A percentile compares a stretch with the other conserved stretches of the same genome.
Conservation (phyloP, 305 asterid genomes). For the Fraxinus ornus region DNA sequence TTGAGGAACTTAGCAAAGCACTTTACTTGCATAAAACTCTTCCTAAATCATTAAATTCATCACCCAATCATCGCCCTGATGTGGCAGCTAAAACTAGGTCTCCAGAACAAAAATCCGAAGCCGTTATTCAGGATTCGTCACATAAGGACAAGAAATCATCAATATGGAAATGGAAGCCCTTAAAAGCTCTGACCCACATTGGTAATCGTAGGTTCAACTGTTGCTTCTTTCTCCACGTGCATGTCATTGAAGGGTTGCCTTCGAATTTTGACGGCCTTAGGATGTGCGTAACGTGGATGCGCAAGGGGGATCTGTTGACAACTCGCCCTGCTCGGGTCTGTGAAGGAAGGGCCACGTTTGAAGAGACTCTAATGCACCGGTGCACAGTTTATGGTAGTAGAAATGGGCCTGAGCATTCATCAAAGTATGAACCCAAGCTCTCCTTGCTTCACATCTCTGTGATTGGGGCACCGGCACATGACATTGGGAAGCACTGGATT, state of each 20-base stretch:
- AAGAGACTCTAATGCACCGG: constrained; percentile 69
- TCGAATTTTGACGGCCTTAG: constrained; percentile 51
- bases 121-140: constrained; percentile 25
- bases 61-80: constrained; percentile 17
- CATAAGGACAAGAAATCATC: constrained; percentile 59
- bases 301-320: constrained; percentile 44
- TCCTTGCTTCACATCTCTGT: constrained; percentile 59
- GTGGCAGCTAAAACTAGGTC: constrained; percentile 28
- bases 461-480: constrained; percentile 51
- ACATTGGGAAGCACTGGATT: constrained; percentile 74
- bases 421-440: constrained; percentile 68
- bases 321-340: constrained; percentile 52
- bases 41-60: constrained; percentile 37
- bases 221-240: constrained; percentile 68
- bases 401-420: constrained; percentile 47
- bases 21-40: constrained; percentile 53
- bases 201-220: constrained; percentile 53
- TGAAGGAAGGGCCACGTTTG: constrained; percentile 60
- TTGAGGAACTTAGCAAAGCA: constrained; percentile 74
- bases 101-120: constrained; percentile 28
- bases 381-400: constrained; percentile 53
- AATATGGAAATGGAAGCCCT: constrained; percentile 72
- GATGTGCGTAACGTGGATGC: constrained; percentile 60
- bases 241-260: constrained; percentile 57
- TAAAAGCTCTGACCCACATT: constrained; percentile 57